Percentiles rank a stretch among this genome's conserved stretches.
phyloP scores from a whole-genome alignment of 306 rosid genomes.

The Begonia loranthoides region DNA sequence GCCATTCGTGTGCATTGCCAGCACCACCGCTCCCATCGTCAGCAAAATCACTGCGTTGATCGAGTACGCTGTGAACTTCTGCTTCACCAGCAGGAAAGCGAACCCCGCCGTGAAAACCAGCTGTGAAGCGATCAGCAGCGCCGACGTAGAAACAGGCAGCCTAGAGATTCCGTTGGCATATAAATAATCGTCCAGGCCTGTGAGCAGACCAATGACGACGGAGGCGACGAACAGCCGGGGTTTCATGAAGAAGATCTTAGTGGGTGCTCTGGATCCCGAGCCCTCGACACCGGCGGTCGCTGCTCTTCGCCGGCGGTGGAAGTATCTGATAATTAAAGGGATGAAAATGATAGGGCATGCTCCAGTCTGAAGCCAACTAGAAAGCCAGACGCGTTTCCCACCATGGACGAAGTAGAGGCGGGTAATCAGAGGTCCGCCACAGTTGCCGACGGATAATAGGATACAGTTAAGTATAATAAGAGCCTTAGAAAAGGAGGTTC shows the following conservation, averaged over 20 bases:
- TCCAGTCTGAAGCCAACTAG: constrained; percentile 46
- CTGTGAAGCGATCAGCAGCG: constrained; percentile 46
- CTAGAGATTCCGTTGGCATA: constrained; percentile 54
- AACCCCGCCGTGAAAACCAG: constrained; percentile 63
- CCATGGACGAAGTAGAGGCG: too few species aligned
- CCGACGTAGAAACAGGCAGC: constrained; percentile 51
- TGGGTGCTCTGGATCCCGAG: not conserved
- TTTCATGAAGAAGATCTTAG: constrained; percentile 25
- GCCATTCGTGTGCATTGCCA: too few species aligned
- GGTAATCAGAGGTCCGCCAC: too few species aligned
- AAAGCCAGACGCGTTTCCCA: too few species aligned
- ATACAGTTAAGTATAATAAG: too few species aligned
- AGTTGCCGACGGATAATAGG: too few species aligned
- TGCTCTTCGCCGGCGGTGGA: constrained; percentile 27
- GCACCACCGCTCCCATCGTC: too few species aligned
- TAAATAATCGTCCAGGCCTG: constrained; percentile 52
- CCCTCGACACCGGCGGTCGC: not conserved
- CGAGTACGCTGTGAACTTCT: too few species aligned
- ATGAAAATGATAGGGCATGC: constrained; percentile 51
- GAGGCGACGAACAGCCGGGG: too few species aligned
- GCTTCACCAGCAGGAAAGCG: constrained; percentile 32
- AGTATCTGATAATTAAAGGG: constrained; percentile 27
- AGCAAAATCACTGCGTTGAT: too few species aligned
- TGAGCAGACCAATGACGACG: constrained; percentile 32
- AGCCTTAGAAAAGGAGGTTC: too few species aligned